Conservation (phyloP, 2,329 filamentous ascomycete genomes). For the Spiromastix sp. region DNA sequence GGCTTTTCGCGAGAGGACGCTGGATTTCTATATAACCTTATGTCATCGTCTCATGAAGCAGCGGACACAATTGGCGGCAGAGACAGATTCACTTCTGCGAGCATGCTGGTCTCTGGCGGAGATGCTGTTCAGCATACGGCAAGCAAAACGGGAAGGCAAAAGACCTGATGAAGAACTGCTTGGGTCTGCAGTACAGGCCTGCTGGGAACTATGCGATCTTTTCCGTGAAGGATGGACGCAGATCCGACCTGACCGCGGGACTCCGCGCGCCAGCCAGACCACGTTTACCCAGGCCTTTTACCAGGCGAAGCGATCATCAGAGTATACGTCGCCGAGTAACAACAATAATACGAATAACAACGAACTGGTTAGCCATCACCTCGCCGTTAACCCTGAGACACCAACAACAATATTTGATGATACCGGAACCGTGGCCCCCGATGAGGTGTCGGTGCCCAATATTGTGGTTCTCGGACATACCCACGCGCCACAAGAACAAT, state of each 20-base stretch:
- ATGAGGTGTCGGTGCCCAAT: slow-evolving; percentile 70
- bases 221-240: slow-evolving; percentile 90
- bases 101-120: slow-evolving; percentile 87
- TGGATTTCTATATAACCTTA: slow-evolving; percentile 90
- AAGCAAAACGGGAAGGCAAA: slow-evolving; percentile 65
- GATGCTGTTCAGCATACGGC: slow-evolving; percentile 83
- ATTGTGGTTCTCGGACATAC: slow-evolving; percentile 70
- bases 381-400: slow-evolving; percentile 57
- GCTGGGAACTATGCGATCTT: slow-evolving; percentile 89
- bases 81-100: slow-evolving; percentile 72
- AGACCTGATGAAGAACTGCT: slow-evolving; percentile 72
- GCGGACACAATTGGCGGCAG: slow-evolving; percentile 62
- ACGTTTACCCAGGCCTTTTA: slow-evolving; percentile 54
- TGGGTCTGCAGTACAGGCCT: slow-evolving; percentile 79
- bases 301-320: slow-evolving; percentile 37
- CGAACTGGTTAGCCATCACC: slow-evolving; percentile 16
- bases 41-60: slow-evolving; percentile 97
- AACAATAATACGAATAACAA: slow-evolving; percentile 18
- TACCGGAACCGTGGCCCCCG: slow-evolving; percentile 71
- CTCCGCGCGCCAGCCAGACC: slow-evolving; percentile 69
- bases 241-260: slow-evolving; percentile 73
- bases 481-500: slow-evolving; percentile 38
- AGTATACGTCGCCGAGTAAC: slow-evolving; percentile 17
- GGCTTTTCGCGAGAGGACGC: slow-evolving; percentile 74
- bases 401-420: slow-evolving; percentile 95